A percentile compares a stretch with the other conserved stretches of the same genome.
phyloP scores from a whole-genome alignment of 2,329 filamentous ascomycete species.

The Penicillium sp. region DNA sequence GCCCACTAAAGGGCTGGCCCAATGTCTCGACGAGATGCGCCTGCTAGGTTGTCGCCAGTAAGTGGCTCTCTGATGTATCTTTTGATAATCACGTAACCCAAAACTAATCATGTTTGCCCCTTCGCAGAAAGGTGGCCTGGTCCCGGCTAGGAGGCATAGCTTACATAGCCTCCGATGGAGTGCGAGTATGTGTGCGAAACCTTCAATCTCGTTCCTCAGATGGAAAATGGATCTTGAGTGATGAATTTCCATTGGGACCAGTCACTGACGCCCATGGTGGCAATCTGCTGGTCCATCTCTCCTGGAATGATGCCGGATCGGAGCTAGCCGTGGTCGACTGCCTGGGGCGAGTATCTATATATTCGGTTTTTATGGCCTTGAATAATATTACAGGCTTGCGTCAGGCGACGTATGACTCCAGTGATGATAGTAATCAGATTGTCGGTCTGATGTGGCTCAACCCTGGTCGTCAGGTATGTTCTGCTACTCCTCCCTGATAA shows the following conservation, averaged over 20 bases:
- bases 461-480: conserved; percentile 58
- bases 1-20: conserved; percentile 70
- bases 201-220: conserved; percentile 71
- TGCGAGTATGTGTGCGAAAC: conserved; percentile 73
- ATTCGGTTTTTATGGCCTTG: conserved; percentile 72
- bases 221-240: conserved; percentile 77
- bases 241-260: conserved; percentile 68
- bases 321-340: conserved; percentile 86
- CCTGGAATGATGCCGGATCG: conserved; percentile 77
- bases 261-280: conserved; percentile 67
- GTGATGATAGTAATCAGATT: conserved; percentile 76
- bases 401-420: conserved; percentile 68
- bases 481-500: background rate
- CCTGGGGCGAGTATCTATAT: conserved; percentile 76
- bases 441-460: conserved; percentile 87
- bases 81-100: background rate
- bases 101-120: background rate
- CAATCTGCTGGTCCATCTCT: conserved; percentile 76
- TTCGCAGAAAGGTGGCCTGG: conserved; percentile 77
- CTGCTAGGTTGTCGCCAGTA: conserved; percentile 82
- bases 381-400: conserved; percentile 72
- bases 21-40: conserved; percentile 77
- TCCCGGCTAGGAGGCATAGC: conserved; percentile 87
- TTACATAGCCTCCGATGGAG: conserved; percentile 74
- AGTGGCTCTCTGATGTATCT: conserved; percentile 42